Base-by-base conservation (phyloP, 192 early-diverging fungal genomes). In the Entomortierella beljakovae region DNA sequence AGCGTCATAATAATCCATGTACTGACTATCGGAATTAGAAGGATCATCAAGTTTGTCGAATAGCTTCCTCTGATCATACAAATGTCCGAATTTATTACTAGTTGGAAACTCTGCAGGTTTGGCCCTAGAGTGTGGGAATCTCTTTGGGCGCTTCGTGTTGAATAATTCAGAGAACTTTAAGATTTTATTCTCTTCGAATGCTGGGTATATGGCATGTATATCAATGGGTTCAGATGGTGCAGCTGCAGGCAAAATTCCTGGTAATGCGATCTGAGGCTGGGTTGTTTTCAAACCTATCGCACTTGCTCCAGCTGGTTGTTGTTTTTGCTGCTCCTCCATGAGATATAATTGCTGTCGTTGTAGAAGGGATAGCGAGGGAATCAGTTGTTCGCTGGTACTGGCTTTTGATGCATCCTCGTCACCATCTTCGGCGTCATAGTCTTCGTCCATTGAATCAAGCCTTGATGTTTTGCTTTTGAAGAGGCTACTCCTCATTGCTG, bases 81-180 rank as follows among this genome's bases (percentile, higher is more conserved):
- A 55, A 0, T 57, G 66, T 23, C 15, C 23, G 33, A 64, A 77
- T 34, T 68, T 77, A 18, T 66, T 33, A 6, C 13, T 62, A 25
- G 60, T 64, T 20, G 73, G 73, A 23, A 77, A 77, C 18, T 26
- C 61, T 42, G 73, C 76, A 77, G 70, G 61, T 28, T 86, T 84
- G 22, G 31, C 79, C 35, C 62, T 55, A 2, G 75, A 79, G 26
- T 64, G 67, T 1, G 75, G 82, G 7, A 81, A 66, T n/a, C 75
- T 71, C 32, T 80, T 79, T 11, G 70, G 80, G 0, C 83, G 70
- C 22, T 83, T 84, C 11, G 69, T 82, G 42, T 87, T 83, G 68
- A 92, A 90, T 6, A 92, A 55, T 32, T 92, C 87, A 2, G 90
- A 88, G 70, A 92, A 92, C 32, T 85, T 88, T 6, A 90, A 70